phyloP scores from a whole-genome alignment of 768 basidiomycete species.

The Suillus paluster region DNA sequence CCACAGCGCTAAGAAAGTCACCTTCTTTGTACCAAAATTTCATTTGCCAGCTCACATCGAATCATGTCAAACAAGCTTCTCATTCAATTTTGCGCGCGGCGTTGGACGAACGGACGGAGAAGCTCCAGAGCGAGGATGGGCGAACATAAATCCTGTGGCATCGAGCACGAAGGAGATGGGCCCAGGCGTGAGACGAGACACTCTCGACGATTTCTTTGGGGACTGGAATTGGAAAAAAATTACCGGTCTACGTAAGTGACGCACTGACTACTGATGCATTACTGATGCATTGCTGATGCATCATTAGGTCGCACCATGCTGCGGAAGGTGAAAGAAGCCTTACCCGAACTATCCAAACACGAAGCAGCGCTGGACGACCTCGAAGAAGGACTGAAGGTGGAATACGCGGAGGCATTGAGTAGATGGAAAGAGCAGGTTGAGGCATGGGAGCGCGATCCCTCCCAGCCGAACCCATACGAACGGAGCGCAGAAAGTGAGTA shows the following conservation, averaged over 20 bases:
- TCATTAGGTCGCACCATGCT: too few species aligned
- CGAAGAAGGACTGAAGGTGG: neutral
- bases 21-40: too few species aligned
- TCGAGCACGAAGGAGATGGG: constrained; percentile 24
- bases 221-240: constrained; percentile 9
- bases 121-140: constrained; percentile 19
- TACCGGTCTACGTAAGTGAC: too few species aligned
- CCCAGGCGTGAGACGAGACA: constrained; percentile 21
- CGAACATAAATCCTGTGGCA: constrained; percentile 15
- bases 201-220: constrained; percentile 27
- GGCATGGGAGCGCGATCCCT: constrained; percentile 29
- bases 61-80: too few species aligned
- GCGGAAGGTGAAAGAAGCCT: constrained; percentile 4
- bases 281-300: too few species aligned
- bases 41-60: too few species aligned
- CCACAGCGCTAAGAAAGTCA: neutral
- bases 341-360: neutral
- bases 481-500: neutral
- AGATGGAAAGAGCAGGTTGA: too few species aligned
- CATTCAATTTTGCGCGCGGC: neutral
- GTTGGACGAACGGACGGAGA: constrained; percentile 1
- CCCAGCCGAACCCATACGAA: constrained; percentile 29
- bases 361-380: neutral
- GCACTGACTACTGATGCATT: too few species aligned
- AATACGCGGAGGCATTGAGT: constrained; percentile 3